Evolutionary conservation across 2,329 filamentous ascomycete genomes (phyloP).

Genomic region (Colletotrichum orchidophilum): DNA sequence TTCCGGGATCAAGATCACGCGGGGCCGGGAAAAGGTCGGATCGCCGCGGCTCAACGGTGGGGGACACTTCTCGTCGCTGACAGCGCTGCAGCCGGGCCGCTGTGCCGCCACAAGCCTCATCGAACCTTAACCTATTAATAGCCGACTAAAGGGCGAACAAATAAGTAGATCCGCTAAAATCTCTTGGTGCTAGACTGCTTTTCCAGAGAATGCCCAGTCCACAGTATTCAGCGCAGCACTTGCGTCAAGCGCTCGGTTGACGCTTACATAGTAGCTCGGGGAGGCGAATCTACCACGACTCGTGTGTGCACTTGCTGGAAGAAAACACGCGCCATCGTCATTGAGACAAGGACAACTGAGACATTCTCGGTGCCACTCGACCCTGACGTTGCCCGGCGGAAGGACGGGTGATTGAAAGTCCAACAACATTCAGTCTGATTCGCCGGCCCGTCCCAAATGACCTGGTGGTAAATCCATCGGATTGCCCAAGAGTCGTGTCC

Average conservation of each 20-base stretch:
- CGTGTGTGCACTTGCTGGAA: neutral
- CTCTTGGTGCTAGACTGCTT: neutral
- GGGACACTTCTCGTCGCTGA: slow-evolving; percentile 6
- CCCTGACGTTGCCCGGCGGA: neutral
- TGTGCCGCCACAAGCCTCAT: slow-evolving; percentile 13
- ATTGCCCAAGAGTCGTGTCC: neutral
- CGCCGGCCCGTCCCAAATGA: neutral
- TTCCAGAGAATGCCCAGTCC: neutral
- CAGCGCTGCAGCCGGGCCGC: slow-evolving; percentile 19
- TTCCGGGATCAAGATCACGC: slow-evolving; percentile 26
- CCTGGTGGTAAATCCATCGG: neutral
- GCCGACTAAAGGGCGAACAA: neutral
- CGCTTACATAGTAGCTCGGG: slow-evolving; percentile 8
- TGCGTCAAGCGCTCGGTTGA: slow-evolving; percentile 8
- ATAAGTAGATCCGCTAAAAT: neutral
- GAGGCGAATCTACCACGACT: neutral
- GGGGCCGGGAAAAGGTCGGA: slow-evolving; percentile 24
- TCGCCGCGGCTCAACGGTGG: slow-evolving; percentile 13
- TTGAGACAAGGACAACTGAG: neutral
- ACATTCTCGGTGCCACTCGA: neutral
- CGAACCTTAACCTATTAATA: slow-evolving; percentile 24
- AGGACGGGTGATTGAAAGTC: neutral
- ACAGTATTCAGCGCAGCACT: too few species aligned
- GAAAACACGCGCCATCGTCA: slow-evolving; percentile 8
- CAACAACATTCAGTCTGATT: neutral